A percentile compares a stretch with the other conserved stretches of the same genome.
Evolutionary conservation across 371 early-diverging fungal species (phyloP).

Genomic region (Lichtheimia ramosa): DNA sequence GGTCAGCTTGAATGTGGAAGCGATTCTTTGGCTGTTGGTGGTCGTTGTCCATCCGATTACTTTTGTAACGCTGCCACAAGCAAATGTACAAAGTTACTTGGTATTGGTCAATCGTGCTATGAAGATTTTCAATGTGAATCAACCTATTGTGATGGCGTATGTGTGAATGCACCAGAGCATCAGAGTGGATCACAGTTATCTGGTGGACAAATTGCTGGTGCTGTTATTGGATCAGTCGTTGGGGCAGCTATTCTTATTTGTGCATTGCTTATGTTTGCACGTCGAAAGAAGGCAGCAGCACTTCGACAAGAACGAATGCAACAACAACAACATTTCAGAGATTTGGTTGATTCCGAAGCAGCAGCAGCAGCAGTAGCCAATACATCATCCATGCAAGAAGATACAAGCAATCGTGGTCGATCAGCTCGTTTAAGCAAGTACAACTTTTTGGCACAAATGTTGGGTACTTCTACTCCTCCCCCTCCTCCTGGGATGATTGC

Average conservation of each 20-base stretch:
- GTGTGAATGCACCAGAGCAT: background rate
- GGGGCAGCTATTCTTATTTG: slow-evolving; percentile 19
- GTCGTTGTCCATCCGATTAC: slow-evolving; percentile 19
- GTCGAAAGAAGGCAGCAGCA: slow-evolving; percentile 4
- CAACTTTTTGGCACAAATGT: slow-evolving; percentile 27
- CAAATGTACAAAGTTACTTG: slow-evolving; percentile 15
- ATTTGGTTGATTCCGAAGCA: slow-evolving; percentile 10
- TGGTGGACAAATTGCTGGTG: slow-evolving; percentile 33
- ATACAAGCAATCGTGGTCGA: too few relatives aligned
- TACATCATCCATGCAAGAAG: background rate
- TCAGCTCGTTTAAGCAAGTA: slow-evolving; percentile 24
- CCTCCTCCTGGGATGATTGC: too few relatives aligned
- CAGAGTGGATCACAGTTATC: slow-evolving; percentile 2
- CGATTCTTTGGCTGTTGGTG: slow-evolving; percentile 23
- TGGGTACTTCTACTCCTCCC: slow-evolving; percentile 5
- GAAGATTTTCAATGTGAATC: slow-evolving; percentile 36
- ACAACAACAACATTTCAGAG: slow-evolving; percentile 12
- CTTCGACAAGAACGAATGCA: slow-evolving; percentile 1
- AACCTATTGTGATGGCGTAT: slow-evolving; percentile 17
- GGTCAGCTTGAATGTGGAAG: slow-evolving; percentile 26
- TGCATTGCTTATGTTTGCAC: slow-evolving; percentile 9
- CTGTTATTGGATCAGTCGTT: slow-evolving; percentile 20
- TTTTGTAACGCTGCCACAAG: slow-evolving; percentile 32
- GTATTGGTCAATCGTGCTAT: slow-evolving; percentile 15
- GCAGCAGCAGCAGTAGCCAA: background rate